A percentile compares a stretch with the other conserved stretches of the same genome.
phyloP scores from a whole-genome alignment of 805 yeast genomes.

The Nakazawaea peltata region DNA sequence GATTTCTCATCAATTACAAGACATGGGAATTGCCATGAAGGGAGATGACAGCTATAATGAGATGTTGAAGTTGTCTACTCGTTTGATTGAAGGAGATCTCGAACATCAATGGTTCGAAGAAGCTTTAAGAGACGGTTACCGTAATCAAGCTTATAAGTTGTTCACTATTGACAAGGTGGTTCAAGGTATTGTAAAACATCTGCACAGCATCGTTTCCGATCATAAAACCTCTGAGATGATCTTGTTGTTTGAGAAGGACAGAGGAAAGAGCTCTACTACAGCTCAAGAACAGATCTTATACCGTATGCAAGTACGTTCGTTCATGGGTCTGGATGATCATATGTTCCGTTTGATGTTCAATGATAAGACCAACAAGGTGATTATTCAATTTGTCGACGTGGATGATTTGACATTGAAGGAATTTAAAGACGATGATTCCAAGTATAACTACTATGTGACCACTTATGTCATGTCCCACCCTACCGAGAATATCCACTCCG shows the following conservation, averaged over 20 bases:
- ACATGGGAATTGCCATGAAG: conserved; percentile 66
- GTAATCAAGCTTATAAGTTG: conserved; percentile 86
- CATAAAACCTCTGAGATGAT: conserved; percentile 73
- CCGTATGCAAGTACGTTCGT: conserved; percentile 77
- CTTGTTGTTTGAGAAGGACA: conserved; percentile 74
- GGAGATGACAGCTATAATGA: conserved; percentile 72
- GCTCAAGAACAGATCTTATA: conserved; percentile 85
- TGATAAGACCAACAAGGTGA: conserved; percentile 40
- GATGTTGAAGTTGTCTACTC: conserved; percentile 64
- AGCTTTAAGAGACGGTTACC: conserved; percentile 86
- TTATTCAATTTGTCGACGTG: conserved; percentile 75
- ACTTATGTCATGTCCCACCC: conserved; percentile 93
- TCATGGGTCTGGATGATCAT: conserved; percentile 77
- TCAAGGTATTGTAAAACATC: conserved; percentile 76
- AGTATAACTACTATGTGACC: conserved; percentile 90
- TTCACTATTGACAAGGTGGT: conserved; percentile 92
- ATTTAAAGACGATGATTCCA: conserved; percentile 59
- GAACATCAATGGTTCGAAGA: conserved; percentile 97
- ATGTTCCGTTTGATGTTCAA: conserved; percentile 83
- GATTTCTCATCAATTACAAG: conserved; percentile 71
- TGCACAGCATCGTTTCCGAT: conserved; percentile 79
- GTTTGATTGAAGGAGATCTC: conserved; percentile 78
- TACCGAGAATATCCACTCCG: conserved; percentile 87
- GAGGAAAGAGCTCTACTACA: conserved; percentile 53
- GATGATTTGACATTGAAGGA: conserved; percentile 85